Percentiles rank a stretch among this genome's conserved stretches.
phyloP scores from a whole-genome alignment of 2,329 filamentous ascomycete species.

The Pyricularia sp. region DNA sequence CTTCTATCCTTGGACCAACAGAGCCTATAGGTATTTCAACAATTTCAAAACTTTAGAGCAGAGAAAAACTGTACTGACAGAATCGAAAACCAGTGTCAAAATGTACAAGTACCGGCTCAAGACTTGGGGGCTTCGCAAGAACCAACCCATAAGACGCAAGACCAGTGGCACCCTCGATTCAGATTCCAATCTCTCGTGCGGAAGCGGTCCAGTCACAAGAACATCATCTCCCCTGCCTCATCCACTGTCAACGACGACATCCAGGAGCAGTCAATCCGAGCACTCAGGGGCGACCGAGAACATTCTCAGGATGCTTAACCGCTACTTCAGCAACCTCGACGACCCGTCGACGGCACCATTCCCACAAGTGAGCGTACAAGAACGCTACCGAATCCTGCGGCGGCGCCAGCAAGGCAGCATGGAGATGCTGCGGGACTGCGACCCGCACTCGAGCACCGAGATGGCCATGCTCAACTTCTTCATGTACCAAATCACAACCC shows the following conservation, averaged over 20 bases:
- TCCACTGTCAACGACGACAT: neutral
- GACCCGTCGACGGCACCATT: neutral
- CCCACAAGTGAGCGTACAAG: neutral
- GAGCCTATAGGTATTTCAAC: no score
- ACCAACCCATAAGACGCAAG: constrained; percentile 6
- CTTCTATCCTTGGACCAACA: neutral
- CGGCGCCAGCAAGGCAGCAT: neutral
- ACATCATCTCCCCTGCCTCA: neutral
- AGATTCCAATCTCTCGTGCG: neutral
- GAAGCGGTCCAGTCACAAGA: neutral
- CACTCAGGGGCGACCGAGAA: neutral
- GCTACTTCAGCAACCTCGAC: neutral
- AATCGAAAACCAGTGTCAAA: neutral
- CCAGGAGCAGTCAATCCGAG: neutral
- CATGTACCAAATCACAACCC: neutral
- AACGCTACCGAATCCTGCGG: neutral
- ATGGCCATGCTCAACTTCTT: neutral
- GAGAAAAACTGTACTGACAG: neutral
- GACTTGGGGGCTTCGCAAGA: constrained; percentile 3
- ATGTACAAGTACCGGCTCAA: constrained; percentile 7
- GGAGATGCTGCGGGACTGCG: neutral
- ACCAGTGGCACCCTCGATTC: neutral
- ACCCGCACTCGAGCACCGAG: neutral
- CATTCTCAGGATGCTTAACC: neutral
- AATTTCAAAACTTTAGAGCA: no score